Evolutionary conservation across 495 filamentous ascomycete genomes (phyloP), one percentile per base, ranked within the genome.

Genomic region (Podospora pseudoanserina): DNA sequence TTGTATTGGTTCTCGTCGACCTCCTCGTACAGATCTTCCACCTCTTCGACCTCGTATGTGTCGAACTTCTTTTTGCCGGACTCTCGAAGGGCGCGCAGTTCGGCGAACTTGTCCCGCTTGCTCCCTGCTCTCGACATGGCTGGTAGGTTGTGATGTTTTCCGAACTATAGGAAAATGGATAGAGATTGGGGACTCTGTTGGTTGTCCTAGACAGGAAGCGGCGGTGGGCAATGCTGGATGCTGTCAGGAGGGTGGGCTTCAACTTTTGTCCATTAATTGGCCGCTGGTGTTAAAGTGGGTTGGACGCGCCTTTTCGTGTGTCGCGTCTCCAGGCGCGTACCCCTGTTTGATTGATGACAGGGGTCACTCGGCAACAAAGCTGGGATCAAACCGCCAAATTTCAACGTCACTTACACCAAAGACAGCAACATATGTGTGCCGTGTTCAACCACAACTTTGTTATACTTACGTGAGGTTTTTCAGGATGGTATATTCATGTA

Each of bases 1-100:
- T 97, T 97, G 84, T 99, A 99, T 61, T 91, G 90, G 73, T 96
- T 94, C 72, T 99, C 95, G 76, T 98, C 94, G 62, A 98, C 93
- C 77, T 97, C 94, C 66, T 97, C 94, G 80, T 97, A 99, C 55
- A 99, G 82, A 63, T 91, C 87, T 65, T 89, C 89, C 72, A 90
- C 91, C 65, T 97, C 89, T 77, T 91, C 86, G 67, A 98, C 86
- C 77, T 97, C 80, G 81, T 98, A 99, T n/a, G 87, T 89, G 65
- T 92, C 90, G 44, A 94, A 85, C 65, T 90, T 89, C 76, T 92
- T 97, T 82, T 96, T 96, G 75, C 95, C 95, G 13, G 94, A 85
- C 72, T 91, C 89, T 65, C 92, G 91, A 65, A 98, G 86, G 74
- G 91, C 92, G 72, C 86, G 86, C 62, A 97, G 85, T 84, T 97